Evolutionary conservation across 805 yeast species (phyloP).

Genomic region (Yarrowia bubula): DNA sequence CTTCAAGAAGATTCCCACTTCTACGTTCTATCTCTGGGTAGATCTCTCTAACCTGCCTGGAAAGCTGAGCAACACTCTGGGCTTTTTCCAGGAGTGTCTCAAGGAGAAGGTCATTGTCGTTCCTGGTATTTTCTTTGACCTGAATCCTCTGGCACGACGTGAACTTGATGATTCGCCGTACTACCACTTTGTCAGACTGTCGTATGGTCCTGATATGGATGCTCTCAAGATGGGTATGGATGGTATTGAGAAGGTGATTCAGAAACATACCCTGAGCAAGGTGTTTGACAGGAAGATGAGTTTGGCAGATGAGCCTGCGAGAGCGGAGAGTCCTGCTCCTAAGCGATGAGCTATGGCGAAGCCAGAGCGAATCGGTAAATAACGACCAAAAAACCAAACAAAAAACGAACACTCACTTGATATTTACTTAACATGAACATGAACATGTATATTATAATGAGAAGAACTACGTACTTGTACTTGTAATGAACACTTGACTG

Average conservation of each 20-base stretch:
- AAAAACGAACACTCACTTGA: too few species aligned
- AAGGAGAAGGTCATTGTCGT: constrained; percentile 60
- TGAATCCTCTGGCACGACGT: constrained; percentile 52
- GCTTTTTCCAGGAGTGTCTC: constrained; percentile 61
- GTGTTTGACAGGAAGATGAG: background rate
- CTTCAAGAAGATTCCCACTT: constrained; percentile 52
- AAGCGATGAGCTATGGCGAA: too few species aligned
- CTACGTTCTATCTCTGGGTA: constrained; percentile 61
- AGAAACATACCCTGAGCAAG: constrained; percentile 22
- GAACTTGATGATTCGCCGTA: constrained; percentile 55
- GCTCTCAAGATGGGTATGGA: constrained; percentile 57
- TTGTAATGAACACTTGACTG: too few species aligned
- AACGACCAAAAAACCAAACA: too few species aligned
- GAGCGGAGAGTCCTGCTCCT: constrained; percentile 23
- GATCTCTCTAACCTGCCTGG: constrained; percentile 56
- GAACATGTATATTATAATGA: too few species aligned
- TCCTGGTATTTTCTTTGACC: constrained; percentile 61
- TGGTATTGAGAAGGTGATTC: constrained; percentile 51
- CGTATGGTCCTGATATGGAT: constrained; percentile 58
- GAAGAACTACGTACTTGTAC: too few species aligned
- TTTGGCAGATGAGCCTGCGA: background rate
- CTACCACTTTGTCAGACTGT: constrained; percentile 57
- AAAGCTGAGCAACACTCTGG: constrained; percentile 55
- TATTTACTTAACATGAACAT: too few species aligned
- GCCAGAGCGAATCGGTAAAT: too few species aligned